phyloP scores from a whole-genome alignment of 163 green algal species.

The Coccomyxa subellipsoidea region DNA sequence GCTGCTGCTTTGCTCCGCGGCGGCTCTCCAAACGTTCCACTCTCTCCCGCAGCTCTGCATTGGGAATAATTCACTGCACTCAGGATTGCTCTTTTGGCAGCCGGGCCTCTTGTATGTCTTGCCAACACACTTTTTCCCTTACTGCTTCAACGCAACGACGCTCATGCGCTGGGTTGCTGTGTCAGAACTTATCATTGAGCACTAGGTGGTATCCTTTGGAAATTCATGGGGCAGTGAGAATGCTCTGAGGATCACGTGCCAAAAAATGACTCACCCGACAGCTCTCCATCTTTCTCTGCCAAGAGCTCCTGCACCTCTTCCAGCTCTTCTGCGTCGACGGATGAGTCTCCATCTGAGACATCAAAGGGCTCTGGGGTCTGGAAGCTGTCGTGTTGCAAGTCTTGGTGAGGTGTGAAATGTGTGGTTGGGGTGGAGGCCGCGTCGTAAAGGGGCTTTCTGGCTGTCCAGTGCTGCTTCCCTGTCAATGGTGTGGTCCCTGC shows the following conservation, averaged over 20 bases:
- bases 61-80: not conserved
- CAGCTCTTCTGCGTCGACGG: not conserved
- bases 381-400: not conserved
- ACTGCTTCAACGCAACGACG: too few species aligned
- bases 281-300: slow-evolving; percentile 5
- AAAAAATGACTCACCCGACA: not conserved
- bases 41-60: not conserved
- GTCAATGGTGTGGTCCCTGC: not conserved
- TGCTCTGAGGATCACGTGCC: too few species aligned
- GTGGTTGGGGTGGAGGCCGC: not conserved
- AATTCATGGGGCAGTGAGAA: too few species aligned
- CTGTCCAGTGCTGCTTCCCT: not conserved
- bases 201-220: too few species aligned
- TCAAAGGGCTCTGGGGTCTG: not conserved
- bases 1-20: not conserved
- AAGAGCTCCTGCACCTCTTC: not conserved
- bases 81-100: too few species aligned
- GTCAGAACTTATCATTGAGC: too few species aligned
- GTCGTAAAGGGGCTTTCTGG: not conserved
- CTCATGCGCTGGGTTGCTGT: too few species aligned
- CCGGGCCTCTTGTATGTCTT: too few species aligned
- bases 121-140: too few species aligned
- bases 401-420: not conserved
- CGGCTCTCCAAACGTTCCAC: not conserved
- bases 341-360: not conserved